Evolutionary conservation across 2,329 filamentous ascomycete genomes (phyloP), one percentile per base, ranked within the genome.

Genomic region (Leptographium lundbergii): DNA sequence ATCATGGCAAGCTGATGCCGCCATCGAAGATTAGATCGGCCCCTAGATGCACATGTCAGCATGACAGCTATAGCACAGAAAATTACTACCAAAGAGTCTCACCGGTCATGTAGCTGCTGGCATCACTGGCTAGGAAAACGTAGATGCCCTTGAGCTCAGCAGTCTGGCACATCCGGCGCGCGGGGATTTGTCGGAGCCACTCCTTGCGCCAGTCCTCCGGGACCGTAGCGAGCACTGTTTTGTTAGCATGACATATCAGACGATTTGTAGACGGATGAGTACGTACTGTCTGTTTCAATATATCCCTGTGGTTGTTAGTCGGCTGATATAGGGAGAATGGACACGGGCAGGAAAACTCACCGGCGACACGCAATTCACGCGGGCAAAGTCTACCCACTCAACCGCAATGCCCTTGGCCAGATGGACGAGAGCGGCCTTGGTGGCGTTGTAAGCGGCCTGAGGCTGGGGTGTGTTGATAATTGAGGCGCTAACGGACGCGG

Each of bases 381-480:
- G 78, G 6, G 87, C 87, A 67, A 88, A 89, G 36, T 81, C 82
- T 2, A 84, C 81, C 87, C 87, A 91, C 71, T 91, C 88, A 22
- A 90, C 80, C 0, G 86, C 85, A 50, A 91, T 85, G 70, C 82
- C 85, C 75, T 81, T 73, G 78, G 79, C 83, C 57, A 80, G 72
- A 64, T 82, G 77, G 32, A 81, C 77, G 4, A 81, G 73, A 27
- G 78, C 86, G 1, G 85, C 82, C 72, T 89, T 89, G 61, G 83
- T 82, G n/a, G 81, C 82, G 68, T 89, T 89, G 68, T 89, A 89
- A 6, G 84, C 81, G 5, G 84, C 77, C 73, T 91, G 87, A 62
- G 84, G 67, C 72, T 90, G 87, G 7, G 87, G 88, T 57, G 89
- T 78, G 68, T 90, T 91, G 68, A 85, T 86, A 64, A 91, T 86